Percentiles rank a stretch among this genome's conserved stretches.
Evolutionary conservation across 306 rosid species (phyloP).

Genomic region (Fragaria ananassa): DNA sequence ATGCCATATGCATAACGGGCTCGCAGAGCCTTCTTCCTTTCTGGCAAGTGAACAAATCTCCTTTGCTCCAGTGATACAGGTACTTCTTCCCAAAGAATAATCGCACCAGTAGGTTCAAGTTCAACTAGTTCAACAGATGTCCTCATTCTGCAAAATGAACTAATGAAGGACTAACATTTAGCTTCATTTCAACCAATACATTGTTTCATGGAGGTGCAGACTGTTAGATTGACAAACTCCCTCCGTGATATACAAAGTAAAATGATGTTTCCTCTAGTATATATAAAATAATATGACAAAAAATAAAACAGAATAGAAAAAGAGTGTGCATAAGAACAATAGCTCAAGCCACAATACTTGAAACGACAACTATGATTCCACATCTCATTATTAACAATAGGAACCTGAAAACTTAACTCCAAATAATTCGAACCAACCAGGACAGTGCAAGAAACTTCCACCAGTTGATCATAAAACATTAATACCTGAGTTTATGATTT

Average conservation of each 20-base stretch:
- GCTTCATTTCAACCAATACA: not conserved
- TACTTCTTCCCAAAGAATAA: constrained; percentile 30
- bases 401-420: not conserved
- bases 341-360: not conserved
- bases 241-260: not conserved
- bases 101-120: constrained; percentile 30
- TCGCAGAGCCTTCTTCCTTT: constrained; percentile 46
- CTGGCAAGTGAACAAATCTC: constrained; percentile 35
- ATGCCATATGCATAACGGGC: constrained; percentile 64
- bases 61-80: constrained; percentile 29
- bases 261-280: not conserved
- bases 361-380: not conserved
- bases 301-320: not conserved
- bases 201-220: not conserved
- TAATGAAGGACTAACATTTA: not conserved
- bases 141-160: constrained; percentile 47
- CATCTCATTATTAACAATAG: not conserved
- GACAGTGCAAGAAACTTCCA: not conserved
- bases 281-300: not conserved
- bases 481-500: not conserved
- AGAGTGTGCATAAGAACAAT: not conserved
- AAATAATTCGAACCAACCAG: not conserved
- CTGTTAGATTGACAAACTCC: not conserved
- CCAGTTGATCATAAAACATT: not conserved
- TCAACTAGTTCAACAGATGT: constrained; percentile 33